These are phyloP conservation scores for Phytophthora fragariaefolia DNA, from an alignment of 352 stramenopile genomes.

Conservation along the genomic window DNA sequence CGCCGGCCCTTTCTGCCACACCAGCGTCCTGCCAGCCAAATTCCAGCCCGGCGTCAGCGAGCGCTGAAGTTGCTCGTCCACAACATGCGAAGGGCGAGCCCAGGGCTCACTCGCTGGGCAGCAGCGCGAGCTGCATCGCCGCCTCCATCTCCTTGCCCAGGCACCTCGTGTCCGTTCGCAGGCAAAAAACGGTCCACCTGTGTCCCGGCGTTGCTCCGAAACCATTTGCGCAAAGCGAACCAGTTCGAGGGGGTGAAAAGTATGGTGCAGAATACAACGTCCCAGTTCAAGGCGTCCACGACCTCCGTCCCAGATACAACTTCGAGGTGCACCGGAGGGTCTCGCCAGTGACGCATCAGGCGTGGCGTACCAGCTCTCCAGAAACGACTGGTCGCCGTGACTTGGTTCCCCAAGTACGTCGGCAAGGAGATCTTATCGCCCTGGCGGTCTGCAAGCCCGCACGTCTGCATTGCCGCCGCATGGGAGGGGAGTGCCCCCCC, in stretches of 20 bases:
- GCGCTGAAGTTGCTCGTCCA: not conserved
- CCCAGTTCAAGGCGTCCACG: not conserved
- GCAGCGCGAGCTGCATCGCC: constrained; percentile 59
- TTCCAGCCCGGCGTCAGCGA: not conserved
- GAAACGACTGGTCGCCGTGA: constrained; percentile 13
- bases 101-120: constrained; percentile 45
- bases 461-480: not conserved
- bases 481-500: too few species aligned
- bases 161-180: not conserved
- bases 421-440: not conserved
- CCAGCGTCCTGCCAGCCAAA: constrained; percentile 44
- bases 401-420: not conserved
- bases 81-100: not conserved
- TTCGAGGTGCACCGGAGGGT: not conserved
- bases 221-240: constrained; percentile 12
- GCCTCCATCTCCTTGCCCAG: constrained; percentile 2
- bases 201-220: not conserved
- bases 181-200: too few species aligned
- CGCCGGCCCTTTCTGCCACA: constrained; percentile 71
- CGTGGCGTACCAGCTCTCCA: not conserved
- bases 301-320: constrained; percentile 2
- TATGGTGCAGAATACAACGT: not conserved
- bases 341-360: constrained; percentile 1
- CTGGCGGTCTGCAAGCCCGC: too few species aligned
- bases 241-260: constrained; percentile 4